Percentiles rank a stretch among this genome's conserved stretches.
Conservation (phyloP, 768 basidiomycete species). For the Pleurotus pulmonarius region DNA sequence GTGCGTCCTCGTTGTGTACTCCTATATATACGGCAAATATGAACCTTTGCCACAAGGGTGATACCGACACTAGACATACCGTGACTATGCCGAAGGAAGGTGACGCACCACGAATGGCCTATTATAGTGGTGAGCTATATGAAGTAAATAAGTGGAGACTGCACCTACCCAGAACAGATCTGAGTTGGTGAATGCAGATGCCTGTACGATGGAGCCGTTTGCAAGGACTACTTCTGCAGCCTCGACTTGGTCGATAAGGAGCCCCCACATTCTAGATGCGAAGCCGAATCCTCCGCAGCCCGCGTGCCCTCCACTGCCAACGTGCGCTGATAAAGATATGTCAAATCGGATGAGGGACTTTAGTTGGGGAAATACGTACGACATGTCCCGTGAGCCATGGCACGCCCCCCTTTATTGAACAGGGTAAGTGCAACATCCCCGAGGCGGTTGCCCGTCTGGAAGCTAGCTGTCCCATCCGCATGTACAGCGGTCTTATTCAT, state of each 20-base stretch:
- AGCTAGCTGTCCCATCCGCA: conserved; percentile 29
- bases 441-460: conserved; percentile 40
- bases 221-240: conserved; percentile 32
- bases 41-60: too few relatives aligned
- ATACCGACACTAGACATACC: conserved; percentile 12
- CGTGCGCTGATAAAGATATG: conserved; percentile 22
- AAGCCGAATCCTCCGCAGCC: conserved; percentile 51
- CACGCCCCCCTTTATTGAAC: conserved; percentile 32
- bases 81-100: conserved; percentile 41
- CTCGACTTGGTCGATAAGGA: conserved; percentile 42
- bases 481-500: conserved; percentile 35
- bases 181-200: conserved; percentile 30
- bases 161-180: conserved; percentile 49
- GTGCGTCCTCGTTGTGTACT: conserved; percentile 31
- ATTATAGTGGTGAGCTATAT: neutral
- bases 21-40: neutral
- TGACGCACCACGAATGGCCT: conserved; percentile 39
- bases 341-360: neutral
- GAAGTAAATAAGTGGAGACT: conserved; percentile 10
- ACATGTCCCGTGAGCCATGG: conserved; percentile 51
- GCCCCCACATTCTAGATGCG: conserved; percentile 45
- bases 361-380: conserved; percentile 4
- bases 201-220: conserved; percentile 27
- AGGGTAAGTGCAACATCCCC: conserved; percentile 42
- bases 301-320: conserved; percentile 51